Evolutionary conservation across 441 rosid species (phyloP).

Genomic region (Gossypium laxum): DNA sequence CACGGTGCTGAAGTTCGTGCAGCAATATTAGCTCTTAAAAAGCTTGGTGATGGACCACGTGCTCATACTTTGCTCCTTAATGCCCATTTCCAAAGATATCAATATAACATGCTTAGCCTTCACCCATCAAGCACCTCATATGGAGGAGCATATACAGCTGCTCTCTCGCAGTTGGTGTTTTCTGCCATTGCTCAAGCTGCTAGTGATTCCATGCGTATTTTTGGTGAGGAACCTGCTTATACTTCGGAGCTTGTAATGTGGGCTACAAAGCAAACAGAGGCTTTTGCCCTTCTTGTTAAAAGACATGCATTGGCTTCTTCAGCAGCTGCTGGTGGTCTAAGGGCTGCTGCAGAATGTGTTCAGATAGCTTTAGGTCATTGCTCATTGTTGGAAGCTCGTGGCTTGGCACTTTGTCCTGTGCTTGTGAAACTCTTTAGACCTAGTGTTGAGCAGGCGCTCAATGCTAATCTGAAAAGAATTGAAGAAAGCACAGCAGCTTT

Average conservation of each 20-base stretch:
- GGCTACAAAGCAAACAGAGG: background rate
- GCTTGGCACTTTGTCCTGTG: slow-evolving; percentile 82
- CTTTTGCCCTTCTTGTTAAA: background rate
- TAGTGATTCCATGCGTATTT: slow-evolving; percentile 65
- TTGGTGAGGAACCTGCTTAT: slow-evolving; percentile 78
- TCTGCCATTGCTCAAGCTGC: slow-evolving; percentile 95
- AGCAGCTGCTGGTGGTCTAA: background rate
- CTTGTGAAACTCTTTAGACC: slow-evolving; percentile 81
- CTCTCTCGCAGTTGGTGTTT: slow-evolving; percentile 85
- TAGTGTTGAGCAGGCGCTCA: slow-evolving; percentile 87
- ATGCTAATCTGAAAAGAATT: slow-evolving; percentile 87
- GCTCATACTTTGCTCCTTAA: slow-evolving; percentile 83
- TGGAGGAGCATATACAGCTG: slow-evolving; percentile 98
- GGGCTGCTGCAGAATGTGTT: background rate
- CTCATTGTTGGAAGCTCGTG: background rate
- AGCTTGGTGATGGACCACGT: slow-evolving; percentile 95
- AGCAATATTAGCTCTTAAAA: slow-evolving; percentile 82
- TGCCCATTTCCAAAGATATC: slow-evolving; percentile 77
- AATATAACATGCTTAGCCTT: slow-evolving; percentile 79
- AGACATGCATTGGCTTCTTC: background rate
- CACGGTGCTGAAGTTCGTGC: slow-evolving; percentile 24
- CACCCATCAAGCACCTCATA: slow-evolving; percentile 90
- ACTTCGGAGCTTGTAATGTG: background rate
- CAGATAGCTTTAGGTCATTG: background rate
- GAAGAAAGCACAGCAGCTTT: slow-evolving; percentile 96